Evolutionary conservation across 2,329 filamentous ascomycete genomes (phyloP).

Genomic region (Pyrenochaeta sp.): DNA sequence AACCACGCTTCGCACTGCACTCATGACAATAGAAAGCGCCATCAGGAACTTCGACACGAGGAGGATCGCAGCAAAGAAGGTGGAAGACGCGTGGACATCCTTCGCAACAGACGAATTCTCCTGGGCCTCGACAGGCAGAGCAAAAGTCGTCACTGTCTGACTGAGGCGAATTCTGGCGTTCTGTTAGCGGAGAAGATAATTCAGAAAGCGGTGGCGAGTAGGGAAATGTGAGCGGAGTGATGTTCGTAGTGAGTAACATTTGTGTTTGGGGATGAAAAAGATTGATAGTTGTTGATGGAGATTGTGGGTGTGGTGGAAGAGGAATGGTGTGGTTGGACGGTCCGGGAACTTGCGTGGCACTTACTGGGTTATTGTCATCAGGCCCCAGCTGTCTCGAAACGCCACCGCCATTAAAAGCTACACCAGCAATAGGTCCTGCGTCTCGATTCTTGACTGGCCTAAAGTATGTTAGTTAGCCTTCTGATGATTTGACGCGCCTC

Average conservation of each 20-base stretch:
- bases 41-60: constrained; percentile 51
- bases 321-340: constrained; percentile 51
- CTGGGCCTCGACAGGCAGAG: constrained; percentile 81
- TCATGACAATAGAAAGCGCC: constrained; percentile 77
- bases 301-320: constrained; percentile 47
- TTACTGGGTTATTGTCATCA: constrained; percentile 65
- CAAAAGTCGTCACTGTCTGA: constrained; percentile 87
- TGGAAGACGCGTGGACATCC: constrained; percentile 91
- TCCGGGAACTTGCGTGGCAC: constrained; percentile 53
- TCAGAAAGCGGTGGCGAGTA: constrained; percentile 45
- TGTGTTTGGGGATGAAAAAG: constrained; percentile 37
- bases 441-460: constrained; percentile 81
- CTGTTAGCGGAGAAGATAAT: constrained; percentile 50
- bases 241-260: constrained; percentile 42
- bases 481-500: constrained; percentile 31
- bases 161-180: constrained; percentile 47
- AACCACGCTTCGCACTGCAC: constrained; percentile 33
- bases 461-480: constrained; percentile 42
- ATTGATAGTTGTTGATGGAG: constrained; percentile 37
- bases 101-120: constrained; percentile 91
- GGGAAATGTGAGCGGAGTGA: constrained; percentile 40
- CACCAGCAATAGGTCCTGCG: constrained; percentile 69
- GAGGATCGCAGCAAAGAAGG: constrained; percentile 85
- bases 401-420: constrained; percentile 64
- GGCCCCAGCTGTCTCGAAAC: constrained; percentile 68